Conservation (phyloP, 1,284 basidiomycete genomes). For the Melanopsichium pennsylvanicum region DNA sequence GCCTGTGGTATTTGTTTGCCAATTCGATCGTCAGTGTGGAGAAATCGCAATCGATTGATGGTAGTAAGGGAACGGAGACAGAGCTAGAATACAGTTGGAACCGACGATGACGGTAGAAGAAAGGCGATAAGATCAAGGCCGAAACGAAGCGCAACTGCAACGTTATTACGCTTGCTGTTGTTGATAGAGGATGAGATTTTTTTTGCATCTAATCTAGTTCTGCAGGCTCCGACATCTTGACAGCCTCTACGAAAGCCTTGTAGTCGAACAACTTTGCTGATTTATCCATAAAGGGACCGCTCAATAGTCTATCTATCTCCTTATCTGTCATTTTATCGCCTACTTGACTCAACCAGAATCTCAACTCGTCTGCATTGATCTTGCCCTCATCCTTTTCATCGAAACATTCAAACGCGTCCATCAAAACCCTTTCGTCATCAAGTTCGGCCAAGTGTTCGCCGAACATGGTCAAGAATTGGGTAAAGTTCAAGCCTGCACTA, state of each 20-base stretch:
- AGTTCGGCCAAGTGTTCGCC: slow-evolving; percentile 55
- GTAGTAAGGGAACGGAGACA: too few relatives aligned
- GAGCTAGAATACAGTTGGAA: too few relatives aligned
- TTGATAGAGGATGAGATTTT: too few relatives aligned
- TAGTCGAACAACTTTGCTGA: slow-evolving; percentile 60
- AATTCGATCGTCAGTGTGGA: too few relatives aligned
- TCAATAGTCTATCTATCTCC: slow-evolving; percentile 56
- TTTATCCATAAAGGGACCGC: slow-evolving; percentile 60
- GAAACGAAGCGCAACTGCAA: too few relatives aligned
- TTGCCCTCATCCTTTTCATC: slow-evolving; percentile 62
- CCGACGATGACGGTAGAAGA: too few relatives aligned
- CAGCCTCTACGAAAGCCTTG: slow-evolving; percentile 62
- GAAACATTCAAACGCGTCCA: slow-evolving; percentile 64
- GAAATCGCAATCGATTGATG: too few relatives aligned
- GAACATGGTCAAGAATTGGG: slow-evolving; percentile 64
- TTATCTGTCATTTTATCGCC: slow-evolving; percentile 58
- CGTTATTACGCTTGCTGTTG: too few relatives aligned
- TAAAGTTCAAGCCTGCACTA: slow-evolving; percentile 51
- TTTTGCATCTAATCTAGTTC: slow-evolving; percentile 41
- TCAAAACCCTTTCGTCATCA: slow-evolving; percentile 53
- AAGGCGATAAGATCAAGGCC: too few relatives aligned
- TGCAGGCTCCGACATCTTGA: slow-evolving; percentile 62
- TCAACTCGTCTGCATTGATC: slow-evolving; percentile 52
- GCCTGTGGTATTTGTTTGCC: too few relatives aligned
- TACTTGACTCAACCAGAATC: slow-evolving; percentile 58